Evolutionary conservation across 2,329 filamentous ascomycete species (phyloP), one percentile per base, ranked within the genome.

Genomic region (Lachnellula subtilissima): DNA sequence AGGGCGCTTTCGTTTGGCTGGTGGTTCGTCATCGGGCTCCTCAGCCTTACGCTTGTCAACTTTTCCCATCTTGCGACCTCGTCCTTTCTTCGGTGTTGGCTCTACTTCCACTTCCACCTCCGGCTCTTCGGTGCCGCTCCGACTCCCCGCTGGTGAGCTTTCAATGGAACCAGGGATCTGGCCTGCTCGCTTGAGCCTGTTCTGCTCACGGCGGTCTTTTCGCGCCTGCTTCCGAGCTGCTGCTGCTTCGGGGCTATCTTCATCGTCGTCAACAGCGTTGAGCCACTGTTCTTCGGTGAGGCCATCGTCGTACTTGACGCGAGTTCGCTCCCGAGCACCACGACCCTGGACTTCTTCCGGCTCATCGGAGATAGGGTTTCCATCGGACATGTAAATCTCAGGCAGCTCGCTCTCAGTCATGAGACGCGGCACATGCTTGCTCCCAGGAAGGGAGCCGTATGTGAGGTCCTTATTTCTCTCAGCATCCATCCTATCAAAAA

Each of bases 231-330:
- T 97, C 42, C 94, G 86, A 37, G 89, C 89, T 39, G 95, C 92
- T 2, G 94, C 94, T 53, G 91, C 92, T 70, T 97, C 94, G 32
- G 96, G 91, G 0, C 85, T 87, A 70, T 99, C 94, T 1, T 99
- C 94, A 50, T 97, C 92, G 58, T 96, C 93, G 70, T 99, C 94
- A 35, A 99, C 93, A 53, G 94, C 94, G 78, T 96, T 93, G 51
- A 97, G 82, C 94, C 94, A 99, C 73, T 99, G 95, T 76, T 99
- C 94, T 75, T 99, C 95, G 0, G 94, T 97, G 32, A 99, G 84
- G 52, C 95, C 94, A 68, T 99, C 94, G 67, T 99, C 94, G 66
- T 99, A 99, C 72, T 88, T 89, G 67, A 97, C 92, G 68, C 91
- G 87, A 64, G 91, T 97, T 59, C 95, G 87, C 75, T 99, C 94